phyloP scores from a whole-genome alignment of 78 protist genomes.

The Protostelium mycophagum region DNA sequence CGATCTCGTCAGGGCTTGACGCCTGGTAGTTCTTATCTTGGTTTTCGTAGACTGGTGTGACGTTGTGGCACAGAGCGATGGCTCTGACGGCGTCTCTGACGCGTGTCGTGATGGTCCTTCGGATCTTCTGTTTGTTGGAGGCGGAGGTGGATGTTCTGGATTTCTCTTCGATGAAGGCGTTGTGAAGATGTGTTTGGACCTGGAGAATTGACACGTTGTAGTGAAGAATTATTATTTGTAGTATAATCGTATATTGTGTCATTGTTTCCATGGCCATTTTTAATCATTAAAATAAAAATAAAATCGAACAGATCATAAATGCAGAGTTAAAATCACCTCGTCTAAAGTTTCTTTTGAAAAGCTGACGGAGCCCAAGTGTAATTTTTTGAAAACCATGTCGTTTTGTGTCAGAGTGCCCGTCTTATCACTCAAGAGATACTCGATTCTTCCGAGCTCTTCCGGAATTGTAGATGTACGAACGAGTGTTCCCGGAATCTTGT shows the following conservation, averaged over 20 bases:
- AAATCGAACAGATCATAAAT: too few relatives aligned
- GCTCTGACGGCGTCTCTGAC: slow-evolving; percentile 70
- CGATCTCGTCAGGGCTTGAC: slow-evolving; percentile 95
- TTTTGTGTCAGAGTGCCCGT: slow-evolving; percentile 98
- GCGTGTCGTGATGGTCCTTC: slow-evolving; percentile 65
- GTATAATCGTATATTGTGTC: too few relatives aligned
- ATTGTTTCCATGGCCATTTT: too few relatives aligned
- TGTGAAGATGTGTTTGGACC: too few relatives aligned
- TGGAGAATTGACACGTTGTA: too few relatives aligned
- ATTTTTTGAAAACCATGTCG: slow-evolving; percentile 82
- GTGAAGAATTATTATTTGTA: slow-evolving; percentile 6
- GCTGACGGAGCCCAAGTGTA: slow-evolving; percentile 75
- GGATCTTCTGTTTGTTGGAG: slow-evolving; percentile 13
- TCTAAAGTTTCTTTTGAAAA: slow-evolving; percentile 56
- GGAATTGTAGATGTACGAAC: slow-evolving; percentile 90
- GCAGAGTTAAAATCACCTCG: too few relatives aligned
- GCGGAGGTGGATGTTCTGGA: too few relatives aligned
- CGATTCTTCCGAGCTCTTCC: slow-evolving; percentile 96
- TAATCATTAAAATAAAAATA: too few relatives aligned
- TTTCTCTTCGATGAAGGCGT: too few relatives aligned
- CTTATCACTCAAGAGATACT: slow-evolving; percentile 94
- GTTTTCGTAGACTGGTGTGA: slow-evolving; percentile 76
- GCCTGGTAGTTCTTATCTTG: slow-evolving; percentile 80
- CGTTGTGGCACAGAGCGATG: slow-evolving; percentile 96
- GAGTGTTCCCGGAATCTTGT: slow-evolving; percentile 61